Evolutionary conservation across 371 early-diverging fungal genomes (phyloP).

Genomic region (Batrachochytrium dendrobatidis): DNA sequence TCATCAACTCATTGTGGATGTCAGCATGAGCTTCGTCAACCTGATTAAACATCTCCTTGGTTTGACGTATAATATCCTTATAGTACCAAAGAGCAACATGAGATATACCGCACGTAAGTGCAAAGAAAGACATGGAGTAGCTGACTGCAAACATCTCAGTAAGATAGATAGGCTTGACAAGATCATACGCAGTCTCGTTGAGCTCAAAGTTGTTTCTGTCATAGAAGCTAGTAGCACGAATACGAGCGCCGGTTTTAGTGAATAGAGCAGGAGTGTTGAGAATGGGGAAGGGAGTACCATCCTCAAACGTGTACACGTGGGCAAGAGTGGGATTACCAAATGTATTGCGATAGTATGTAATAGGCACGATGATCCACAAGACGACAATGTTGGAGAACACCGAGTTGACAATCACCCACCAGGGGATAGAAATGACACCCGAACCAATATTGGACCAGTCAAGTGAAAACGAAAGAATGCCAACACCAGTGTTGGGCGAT

Average conservation of each 20-base stretch:
- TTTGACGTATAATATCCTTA: slow-evolving; percentile 15
- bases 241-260: slow-evolving; percentile 42
- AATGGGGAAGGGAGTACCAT: slow-evolving; percentile 10
- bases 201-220: slow-evolving; percentile 7
- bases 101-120: slow-evolving; percentile 8
- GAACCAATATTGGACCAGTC: slow-evolving; percentile 19
- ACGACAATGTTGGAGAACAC: slow-evolving; percentile 56
- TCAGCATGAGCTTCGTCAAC: slow-evolving; percentile 15
- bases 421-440: slow-evolving; percentile 30
- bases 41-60: slow-evolving; percentile 1
- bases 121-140: slow-evolving; percentile 11
- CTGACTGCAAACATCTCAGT: slow-evolving; percentile 53
- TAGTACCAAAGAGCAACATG: slow-evolving; percentile 31
- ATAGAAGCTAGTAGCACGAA: neutral
- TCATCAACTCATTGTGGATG: slow-evolving; percentile 21
- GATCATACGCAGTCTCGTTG: slow-evolving; percentile 52
- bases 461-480: slow-evolving; percentile 7
- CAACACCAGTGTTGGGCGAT: slow-evolving; percentile 7
- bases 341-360: slow-evolving; percentile 39
- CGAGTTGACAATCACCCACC: slow-evolving; percentile 35
- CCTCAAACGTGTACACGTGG: neutral
- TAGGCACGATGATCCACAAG: slow-evolving; percentile 67
- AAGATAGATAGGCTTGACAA: slow-evolving; percentile 61
- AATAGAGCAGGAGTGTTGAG: slow-evolving; percentile 31
- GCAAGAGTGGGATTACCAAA: neutral